Base-by-base conservation (phyloP, 805 yeast genomes). In the Yarrowia sp. region DNA sequence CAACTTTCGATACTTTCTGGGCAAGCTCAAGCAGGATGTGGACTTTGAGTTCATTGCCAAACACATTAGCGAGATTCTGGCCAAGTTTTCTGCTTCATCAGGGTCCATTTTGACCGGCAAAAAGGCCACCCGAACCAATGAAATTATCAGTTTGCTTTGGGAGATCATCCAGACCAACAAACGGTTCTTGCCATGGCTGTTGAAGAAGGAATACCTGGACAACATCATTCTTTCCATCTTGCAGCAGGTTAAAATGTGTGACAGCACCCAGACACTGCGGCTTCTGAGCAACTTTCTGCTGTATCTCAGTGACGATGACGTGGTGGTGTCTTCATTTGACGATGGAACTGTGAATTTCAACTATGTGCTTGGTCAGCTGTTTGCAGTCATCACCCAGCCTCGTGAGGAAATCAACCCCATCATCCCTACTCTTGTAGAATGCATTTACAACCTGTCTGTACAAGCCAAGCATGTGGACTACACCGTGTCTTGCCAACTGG, bases 391-490 rank as follows among this genome's bases (percentile, higher is more conserved):
- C n/a, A 43, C 50, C 1, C 64, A 43, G 11, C 64, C 64, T 2
- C 15, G 64, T 6, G 64, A 58, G 18, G 51, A 43, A 22, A 58
- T 58, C 43, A 43, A 43, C 64, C 51, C 50, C 42, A 35, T 58
- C 18, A 44, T 58, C 15, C 64, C 64, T 10, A 58, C 51, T 9
- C 42, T 58, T 3, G 64, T 58, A 8, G 64, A 58, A 33, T 43
- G 50, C 35, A 33, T 58, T n/a, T 58, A 58, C 35, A 58, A 58
- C 28, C 41, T 58, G 35, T 58, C 64, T 3, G 51, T 35, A 7
- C 64, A 58, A 17, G 64, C 64, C 51, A 58, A 58, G 15, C 51
- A 33, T 14, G 15, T 58, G 18, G 51, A 58, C 64, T 58, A 58
- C 64, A 44, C 50, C 1, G 51, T 44, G 10, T 43, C 51, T 8